Percentiles rank a stretch among this genome's conserved stretches.
phyloP scores from a whole-genome alignment of 805 yeast genomes.

The Diddensiella santjacobensis region DNA sequence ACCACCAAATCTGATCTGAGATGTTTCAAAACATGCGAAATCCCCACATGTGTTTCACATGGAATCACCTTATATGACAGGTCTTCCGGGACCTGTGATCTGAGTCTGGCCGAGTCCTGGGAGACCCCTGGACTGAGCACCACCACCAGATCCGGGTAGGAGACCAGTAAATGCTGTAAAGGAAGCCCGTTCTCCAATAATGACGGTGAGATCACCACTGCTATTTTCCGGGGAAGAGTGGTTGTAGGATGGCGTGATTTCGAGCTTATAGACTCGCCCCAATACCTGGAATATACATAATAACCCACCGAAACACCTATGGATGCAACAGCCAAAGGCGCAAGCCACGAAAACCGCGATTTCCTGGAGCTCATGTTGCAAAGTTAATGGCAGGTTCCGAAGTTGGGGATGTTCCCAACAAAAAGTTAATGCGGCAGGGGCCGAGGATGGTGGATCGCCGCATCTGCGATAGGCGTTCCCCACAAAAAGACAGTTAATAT shows the following conservation, averaged over 20 bases:
- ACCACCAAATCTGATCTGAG: conserved; percentile 36
- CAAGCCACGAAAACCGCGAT: conserved; percentile 1
- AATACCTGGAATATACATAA: conserved; percentile 4
- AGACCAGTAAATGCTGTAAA: conserved; percentile 16
- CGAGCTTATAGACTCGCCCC: not conserved
- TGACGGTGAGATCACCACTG: conserved; percentile 14
- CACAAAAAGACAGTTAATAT: not conserved
- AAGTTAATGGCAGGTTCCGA: not conserved
- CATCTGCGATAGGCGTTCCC: not conserved
- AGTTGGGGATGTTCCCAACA: conserved; percentile 5
- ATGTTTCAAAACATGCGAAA: conserved; percentile 55
- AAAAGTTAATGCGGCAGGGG: not conserved
- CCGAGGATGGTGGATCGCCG: no score
- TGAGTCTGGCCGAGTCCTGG: conserved; percentile 16
- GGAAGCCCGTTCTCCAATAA: conserved; percentile 21
- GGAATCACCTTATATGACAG: conserved; percentile 38
- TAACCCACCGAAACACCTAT: conserved; percentile 8
- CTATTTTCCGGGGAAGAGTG: conserved; percentile 1
- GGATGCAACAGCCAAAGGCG: conserved; percentile 9
- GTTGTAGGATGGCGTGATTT: not conserved
- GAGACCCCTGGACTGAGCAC: conserved; percentile 35
- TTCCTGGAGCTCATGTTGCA: conserved; percentile 1
- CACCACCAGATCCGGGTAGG: conserved; percentile 30
- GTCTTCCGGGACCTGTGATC: conserved; percentile 23
- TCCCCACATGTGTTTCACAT: conserved; percentile 47